phyloP scores from a whole-genome alignment of 23 red algal genomes.

The Gracilaria gracilis region DNA sequence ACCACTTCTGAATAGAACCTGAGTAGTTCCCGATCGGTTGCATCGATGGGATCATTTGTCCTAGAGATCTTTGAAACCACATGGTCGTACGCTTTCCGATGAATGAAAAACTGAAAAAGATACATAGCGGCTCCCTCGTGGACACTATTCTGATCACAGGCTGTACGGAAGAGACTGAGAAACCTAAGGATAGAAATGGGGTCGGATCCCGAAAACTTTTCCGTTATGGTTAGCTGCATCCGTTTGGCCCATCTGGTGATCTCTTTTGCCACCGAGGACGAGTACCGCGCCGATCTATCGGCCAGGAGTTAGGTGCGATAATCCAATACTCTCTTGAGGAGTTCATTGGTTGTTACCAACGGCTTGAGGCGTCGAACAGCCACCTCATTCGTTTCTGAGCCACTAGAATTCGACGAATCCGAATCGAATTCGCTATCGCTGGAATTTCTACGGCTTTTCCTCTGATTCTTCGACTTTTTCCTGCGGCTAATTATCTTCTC shows the following conservation, averaged over 20 bases:
- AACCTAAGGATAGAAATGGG: too few relatives aligned
- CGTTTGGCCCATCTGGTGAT: slow-evolving; percentile 1
- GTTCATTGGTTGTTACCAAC: slow-evolving; percentile 25
- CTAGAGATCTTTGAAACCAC: neutral
- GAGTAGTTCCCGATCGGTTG: too few relatives aligned
- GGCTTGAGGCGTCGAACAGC: slow-evolving; percentile 30
- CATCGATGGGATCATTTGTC: too few relatives aligned
- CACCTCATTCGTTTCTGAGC: slow-evolving; percentile 10
- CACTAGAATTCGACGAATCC: slow-evolving; percentile 16
- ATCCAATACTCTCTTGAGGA: too few relatives aligned
- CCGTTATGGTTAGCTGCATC: neutral
- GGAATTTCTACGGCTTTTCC: slow-evolving; percentile 8
- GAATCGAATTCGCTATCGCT: slow-evolving; percentile 16
- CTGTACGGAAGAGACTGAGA: neutral
- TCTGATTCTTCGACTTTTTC: slow-evolving; percentile 18
- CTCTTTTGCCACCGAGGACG: neutral
- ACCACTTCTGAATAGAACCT: neutral
- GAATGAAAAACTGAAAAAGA: slow-evolving; percentile 20
- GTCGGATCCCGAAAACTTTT: slow-evolving; percentile 18
- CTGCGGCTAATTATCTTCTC: neutral
- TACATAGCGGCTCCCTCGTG: slow-evolving; percentile 8
- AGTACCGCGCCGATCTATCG: slow-evolving; percentile 2
- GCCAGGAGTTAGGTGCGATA: slow-evolving; percentile 4
- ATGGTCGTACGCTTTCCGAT: neutral
- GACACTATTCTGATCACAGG: slow-evolving; percentile 22